Conservation (phyloP, 768 basidiomycete genomes). For the Pholiota microspora region DNA sequence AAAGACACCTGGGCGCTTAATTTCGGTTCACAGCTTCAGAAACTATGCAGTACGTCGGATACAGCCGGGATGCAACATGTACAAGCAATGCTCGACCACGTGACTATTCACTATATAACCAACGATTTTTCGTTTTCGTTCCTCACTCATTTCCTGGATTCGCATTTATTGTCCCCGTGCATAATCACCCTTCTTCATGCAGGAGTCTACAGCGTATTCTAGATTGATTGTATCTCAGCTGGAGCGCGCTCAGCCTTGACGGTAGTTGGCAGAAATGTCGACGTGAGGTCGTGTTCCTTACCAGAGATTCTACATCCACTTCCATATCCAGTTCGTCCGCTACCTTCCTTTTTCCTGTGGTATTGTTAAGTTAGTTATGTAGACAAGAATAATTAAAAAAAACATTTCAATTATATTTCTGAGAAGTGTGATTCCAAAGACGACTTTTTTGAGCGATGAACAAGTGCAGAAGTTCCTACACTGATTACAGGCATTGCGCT, state of each 20-base stretch:
- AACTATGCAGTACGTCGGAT: not conserved
- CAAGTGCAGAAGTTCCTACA: too few species aligned
- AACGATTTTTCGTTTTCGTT: constrained; percentile 9
- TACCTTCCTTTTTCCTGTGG: not conserved
- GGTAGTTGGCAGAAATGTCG: constrained; percentile 18
- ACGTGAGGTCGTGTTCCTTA: constrained; percentile 28
- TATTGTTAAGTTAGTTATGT: not conserved
- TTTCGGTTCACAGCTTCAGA: too few species aligned
- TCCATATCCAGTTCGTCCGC: not conserved
- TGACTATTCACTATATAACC: constrained; percentile 9
- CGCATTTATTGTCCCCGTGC: constrained; percentile 29
- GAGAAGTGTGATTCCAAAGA: not conserved
- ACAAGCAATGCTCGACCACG: constrained; percentile 14
- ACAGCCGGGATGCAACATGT: constrained; percentile 13
- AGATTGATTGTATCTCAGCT: constrained; percentile 23
- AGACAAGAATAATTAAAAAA: not conserved
- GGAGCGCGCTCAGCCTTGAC: constrained; percentile 22
- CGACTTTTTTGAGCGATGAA: not conserved
- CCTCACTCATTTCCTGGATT: constrained; percentile 25
- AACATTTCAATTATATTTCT: not conserved
- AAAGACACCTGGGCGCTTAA: too few species aligned
- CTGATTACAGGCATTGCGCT: too few species aligned
- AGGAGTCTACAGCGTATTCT: constrained; percentile 26
- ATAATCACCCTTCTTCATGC: constrained; percentile 20
- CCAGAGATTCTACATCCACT: constrained; percentile 22